A percentile compares a stretch with the other conserved stretches of the same genome.
Evolutionary conservation across 805 yeast genomes (phyloP).

Genomic region (Schwanniomyces yamadae): DNA sequence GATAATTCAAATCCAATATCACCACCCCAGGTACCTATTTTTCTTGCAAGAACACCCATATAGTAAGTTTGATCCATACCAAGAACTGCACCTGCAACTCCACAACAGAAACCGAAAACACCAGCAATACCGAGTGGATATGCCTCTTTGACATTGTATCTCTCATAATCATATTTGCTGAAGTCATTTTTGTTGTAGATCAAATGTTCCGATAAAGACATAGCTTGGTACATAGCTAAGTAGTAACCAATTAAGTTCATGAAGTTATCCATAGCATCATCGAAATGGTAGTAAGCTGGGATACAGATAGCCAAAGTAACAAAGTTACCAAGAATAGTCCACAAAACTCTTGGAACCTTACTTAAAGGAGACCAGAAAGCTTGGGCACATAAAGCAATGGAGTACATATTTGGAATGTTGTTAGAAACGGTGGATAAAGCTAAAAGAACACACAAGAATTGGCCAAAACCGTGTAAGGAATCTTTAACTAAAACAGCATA

Average conservation of each 20-base stretch:
- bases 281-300: slow-evolving; percentile 80
- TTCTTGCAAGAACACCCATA: slow-evolving; percentile 61
- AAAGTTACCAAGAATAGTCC: slow-evolving; percentile 78
- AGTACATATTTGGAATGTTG: slow-evolving; percentile 92
- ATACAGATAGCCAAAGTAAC: slow-evolving; percentile 82
- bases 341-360: slow-evolving; percentile 74
- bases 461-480: slow-evolving; percentile 85
- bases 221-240: slow-evolving; percentile 78
- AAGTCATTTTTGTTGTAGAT: slow-evolving; percentile 66
- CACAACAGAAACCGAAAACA: slow-evolving; percentile 71
- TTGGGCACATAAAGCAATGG: slow-evolving; percentile 84
- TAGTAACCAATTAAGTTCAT: slow-evolving; percentile 92
- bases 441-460: slow-evolving; percentile 81
- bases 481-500: slow-evolving; percentile 75
- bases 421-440: slow-evolving; percentile 87
- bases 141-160: slow-evolving; percentile 54
- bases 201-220: slow-evolving; percentile 79
- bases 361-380: slow-evolving; percentile 75
- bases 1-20: slow-evolving; percentile 86
- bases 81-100: slow-evolving; percentile 79
- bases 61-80: slow-evolving; percentile 92
- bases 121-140: slow-evolving; percentile 83
- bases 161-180: slow-evolving; percentile 59
- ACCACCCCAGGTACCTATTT: slow-evolving; percentile 70
- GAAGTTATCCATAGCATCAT: slow-evolving; percentile 72